These are phyloP conservation scores for Sapria himalayana DNA, from an alignment of 345 rosid genomes.

Conservation along the genomic window DNA sequence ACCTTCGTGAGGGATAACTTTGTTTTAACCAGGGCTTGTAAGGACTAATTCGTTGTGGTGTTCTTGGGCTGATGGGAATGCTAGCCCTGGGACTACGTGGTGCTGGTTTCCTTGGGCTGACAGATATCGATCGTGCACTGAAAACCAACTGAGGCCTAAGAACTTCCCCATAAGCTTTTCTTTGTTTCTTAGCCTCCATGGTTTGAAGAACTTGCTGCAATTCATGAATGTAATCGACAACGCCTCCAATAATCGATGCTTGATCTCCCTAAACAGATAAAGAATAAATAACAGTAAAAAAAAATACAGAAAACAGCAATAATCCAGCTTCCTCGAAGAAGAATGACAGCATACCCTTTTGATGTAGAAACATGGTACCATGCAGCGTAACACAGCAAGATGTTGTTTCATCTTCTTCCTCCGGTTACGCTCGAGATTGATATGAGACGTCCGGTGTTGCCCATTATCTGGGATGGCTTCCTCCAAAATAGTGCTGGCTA, in stretches of 20 bases:
- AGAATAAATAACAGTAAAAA: neutral
- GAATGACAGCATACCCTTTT: constrained; percentile 50
- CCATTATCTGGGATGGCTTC: constrained; percentile 28
- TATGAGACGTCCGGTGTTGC: constrained; percentile 58
- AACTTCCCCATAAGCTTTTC: constrained; percentile 75
- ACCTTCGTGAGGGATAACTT: constrained; percentile 23
- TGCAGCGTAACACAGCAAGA: constrained; percentile 56
- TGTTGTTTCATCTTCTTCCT: constrained; percentile 97
- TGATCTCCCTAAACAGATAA: constrained; percentile 59
- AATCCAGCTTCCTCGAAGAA: too few species aligned
- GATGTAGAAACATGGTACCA: constrained; percentile 98
- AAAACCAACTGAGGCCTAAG: constrained; percentile 48
- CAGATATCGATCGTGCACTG: constrained; percentile 46
- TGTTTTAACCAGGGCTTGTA: constrained; percentile 28
- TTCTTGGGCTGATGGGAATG: constrained; percentile 66
- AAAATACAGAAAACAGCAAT: too few species aligned
- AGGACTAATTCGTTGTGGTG: constrained; percentile 57
- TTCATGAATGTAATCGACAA: constrained; percentile 85
- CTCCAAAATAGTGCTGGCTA: constrained; percentile 14
- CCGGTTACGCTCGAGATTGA: constrained; percentile 88
- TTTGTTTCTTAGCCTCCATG: constrained; percentile 78
- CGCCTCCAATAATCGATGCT: constrained; percentile 97
- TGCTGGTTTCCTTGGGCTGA: constrained; percentile 57
- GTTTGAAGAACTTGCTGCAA: constrained; percentile 80
- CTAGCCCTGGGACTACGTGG: constrained; percentile 31